phyloP scores from a whole-genome alignment of 257 asterid species.

The Capsicum rhomboideum region DNA sequence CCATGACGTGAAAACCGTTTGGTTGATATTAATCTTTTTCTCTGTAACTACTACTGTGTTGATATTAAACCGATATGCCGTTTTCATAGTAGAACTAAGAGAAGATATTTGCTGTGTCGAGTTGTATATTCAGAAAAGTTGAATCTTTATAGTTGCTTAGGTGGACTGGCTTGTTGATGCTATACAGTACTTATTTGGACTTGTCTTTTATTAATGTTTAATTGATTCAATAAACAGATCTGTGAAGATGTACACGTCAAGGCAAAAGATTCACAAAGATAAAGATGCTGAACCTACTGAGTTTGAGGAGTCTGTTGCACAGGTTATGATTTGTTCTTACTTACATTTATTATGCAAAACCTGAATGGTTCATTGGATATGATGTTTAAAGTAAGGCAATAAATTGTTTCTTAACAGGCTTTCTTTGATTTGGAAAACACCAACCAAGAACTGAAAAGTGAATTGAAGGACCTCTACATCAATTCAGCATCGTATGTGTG shows the following conservation, averaged over 20 bases:
- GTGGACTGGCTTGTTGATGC: too few relatives aligned
- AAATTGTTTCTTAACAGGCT: conserved; percentile 8
- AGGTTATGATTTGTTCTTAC: neutral
- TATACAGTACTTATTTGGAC: neutral
- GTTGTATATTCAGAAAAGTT: neutral
- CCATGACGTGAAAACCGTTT: neutral
- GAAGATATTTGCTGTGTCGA: neutral
- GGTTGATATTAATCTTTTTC: neutral
- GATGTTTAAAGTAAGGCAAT: neutral
- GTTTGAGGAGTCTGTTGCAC: conserved; percentile 19
- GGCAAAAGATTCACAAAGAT: conserved; percentile 13
- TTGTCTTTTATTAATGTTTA: neutral
- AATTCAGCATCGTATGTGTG: conserved; percentile 16
- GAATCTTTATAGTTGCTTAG: neutral
- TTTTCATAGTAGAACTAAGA: neutral
- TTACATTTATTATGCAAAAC: neutral
- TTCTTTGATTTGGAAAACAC: conserved; percentile 24
- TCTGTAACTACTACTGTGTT: too few relatives aligned
- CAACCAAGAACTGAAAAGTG: conserved; percentile 26
- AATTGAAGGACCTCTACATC: conserved; percentile 25
- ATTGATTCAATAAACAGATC: neutral
- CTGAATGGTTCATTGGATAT: neutral
- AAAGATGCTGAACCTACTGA: conserved; percentile 18
- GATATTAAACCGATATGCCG: neutral
- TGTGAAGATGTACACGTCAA: conserved; percentile 9